Conservation (phyloP, 768 basidiomycete genomes). For the Rhodotorula taiwanensis region DNA sequence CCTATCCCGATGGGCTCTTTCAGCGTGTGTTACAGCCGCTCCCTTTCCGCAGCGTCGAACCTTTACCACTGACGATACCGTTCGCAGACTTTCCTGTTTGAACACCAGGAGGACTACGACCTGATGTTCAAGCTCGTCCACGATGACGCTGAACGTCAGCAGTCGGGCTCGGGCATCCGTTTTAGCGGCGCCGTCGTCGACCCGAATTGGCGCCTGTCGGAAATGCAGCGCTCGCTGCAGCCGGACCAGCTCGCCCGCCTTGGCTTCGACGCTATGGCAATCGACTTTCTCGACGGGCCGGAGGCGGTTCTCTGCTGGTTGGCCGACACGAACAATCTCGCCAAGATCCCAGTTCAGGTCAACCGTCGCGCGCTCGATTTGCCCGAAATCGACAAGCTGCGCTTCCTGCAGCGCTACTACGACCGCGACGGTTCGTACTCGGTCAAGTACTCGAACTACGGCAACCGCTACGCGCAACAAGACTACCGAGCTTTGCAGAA, state of each 20-base stretch:
- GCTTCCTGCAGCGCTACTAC: conserved; percentile 22
- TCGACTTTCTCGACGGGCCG: conserved; percentile 73
- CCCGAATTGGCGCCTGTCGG: not conserved
- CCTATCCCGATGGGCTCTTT: conserved; percentile 4
- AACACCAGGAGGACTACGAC: conserved; percentile 73
- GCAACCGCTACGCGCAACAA: conserved; percentile 51
- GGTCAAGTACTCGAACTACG: conserved; percentile 51
- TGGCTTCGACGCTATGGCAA: conserved; percentile 74
- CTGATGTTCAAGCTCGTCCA: conserved; percentile 57
- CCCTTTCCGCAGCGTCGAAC: not conserved
- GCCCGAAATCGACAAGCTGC: not conserved
- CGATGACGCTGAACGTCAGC: conserved; percentile 44
- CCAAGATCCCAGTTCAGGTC: conserved; percentile 59
- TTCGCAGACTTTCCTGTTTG: conserved; percentile 71
- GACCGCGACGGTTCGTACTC: conserved; percentile 8
- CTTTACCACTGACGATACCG: not conserved
- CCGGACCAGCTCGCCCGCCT: conserved; percentile 53
- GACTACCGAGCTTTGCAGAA: not conserved
- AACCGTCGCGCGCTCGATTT: conserved; percentile 55
- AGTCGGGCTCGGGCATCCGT: conserved; percentile 2
- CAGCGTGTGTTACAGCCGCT: not conserved
- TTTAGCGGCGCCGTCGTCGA: conserved; percentile 33
- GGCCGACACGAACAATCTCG: conserved; percentile 57
- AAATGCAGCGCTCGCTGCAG: not conserved
- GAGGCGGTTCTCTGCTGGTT: conserved; percentile 68